These are phyloP conservation scores for Neckera pumila DNA, from an alignment of 225 moss, liverwort and hornwort genomes.

Conservation along the genomic window DNA sequence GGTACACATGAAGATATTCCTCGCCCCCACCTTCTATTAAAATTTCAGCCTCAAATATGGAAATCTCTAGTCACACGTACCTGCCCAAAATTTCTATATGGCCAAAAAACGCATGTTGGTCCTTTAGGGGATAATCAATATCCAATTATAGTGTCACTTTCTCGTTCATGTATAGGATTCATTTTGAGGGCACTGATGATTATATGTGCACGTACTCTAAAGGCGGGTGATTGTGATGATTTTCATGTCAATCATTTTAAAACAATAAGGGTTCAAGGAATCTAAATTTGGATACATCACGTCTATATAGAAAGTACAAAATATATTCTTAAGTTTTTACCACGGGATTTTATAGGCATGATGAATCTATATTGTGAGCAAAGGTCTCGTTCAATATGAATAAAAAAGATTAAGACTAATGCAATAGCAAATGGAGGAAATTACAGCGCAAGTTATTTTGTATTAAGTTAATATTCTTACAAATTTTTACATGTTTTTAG, in stretches of 20 bases:
- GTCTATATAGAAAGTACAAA: not conserved
- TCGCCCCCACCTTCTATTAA: too few relatives aligned
- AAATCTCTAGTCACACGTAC: too few relatives aligned
- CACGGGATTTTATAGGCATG: not conserved
- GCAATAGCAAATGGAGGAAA: not conserved
- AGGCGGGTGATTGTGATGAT: not conserved
- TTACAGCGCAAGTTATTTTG: too few relatives aligned
- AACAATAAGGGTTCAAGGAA: not conserved
- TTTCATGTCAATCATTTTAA: not conserved
- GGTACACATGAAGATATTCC: too few relatives aligned
- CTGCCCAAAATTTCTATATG: too few relatives aligned
- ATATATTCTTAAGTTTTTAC: not conserved
- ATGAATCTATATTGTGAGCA: not conserved
- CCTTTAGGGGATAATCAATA: too few relatives aligned
- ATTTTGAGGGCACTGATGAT: accelerated
- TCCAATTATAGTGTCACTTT: too few relatives aligned
- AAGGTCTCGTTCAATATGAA: not conserved
- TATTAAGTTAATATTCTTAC: too few relatives aligned
- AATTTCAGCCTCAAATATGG: too few relatives aligned
- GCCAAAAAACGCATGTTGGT: too few relatives aligned
- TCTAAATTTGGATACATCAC: not conserved
- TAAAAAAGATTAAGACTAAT: not conserved
- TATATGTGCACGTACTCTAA: too few relatives aligned
- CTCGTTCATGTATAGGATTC: accelerated
- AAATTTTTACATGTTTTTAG: too few relatives aligned